Evolutionary conservation across 108 stramenopile genomes (phyloP).

Genomic region (Fistulifera solaris): DNA sequence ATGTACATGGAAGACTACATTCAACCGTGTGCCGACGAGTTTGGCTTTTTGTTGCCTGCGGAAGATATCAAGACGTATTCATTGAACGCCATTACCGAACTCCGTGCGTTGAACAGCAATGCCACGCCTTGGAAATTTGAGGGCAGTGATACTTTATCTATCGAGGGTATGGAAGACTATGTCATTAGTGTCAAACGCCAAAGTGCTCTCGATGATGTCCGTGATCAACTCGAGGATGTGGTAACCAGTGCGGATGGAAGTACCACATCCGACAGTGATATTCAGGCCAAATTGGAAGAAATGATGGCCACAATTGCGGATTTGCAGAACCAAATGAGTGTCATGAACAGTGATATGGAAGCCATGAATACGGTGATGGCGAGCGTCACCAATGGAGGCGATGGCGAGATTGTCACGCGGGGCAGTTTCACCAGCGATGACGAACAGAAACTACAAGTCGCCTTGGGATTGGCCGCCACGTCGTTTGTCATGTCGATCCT

Average conservation of each 20-base stretch:
- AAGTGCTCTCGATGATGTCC: slow-evolving; percentile 10
- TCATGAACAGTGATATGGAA: neutral
- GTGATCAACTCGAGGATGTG: neutral
- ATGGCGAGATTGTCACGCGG: slow-evolving; percentile 21
- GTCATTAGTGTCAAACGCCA: slow-evolving; percentile 33
- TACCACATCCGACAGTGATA: too few species aligned
- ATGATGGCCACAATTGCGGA: neutral
- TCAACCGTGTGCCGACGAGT: slow-evolving; percentile 25
- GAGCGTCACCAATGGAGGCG: slow-evolving; percentile 10
- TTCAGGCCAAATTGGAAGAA: neutral
- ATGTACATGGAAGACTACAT: slow-evolving; percentile 33
- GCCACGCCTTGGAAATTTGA: slow-evolving; percentile 28
- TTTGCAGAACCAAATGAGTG: neutral
- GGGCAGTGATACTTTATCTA: slow-evolving; percentile 6
- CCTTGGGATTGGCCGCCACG: neutral
- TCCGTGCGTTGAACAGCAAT: slow-evolving; percentile 1
- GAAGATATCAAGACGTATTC: slow-evolving; percentile 20
- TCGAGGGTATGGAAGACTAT: slow-evolving; percentile 27
- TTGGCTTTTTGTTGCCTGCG: slow-evolving; percentile 32
- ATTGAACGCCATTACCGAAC: slow-evolving; percentile 18
- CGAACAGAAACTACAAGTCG: neutral
- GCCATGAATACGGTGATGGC: neutral
- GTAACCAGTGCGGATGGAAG: neutral
- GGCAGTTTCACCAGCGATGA: slow-evolving; percentile 12
- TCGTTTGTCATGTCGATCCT: neutral